Evolutionary conservation across 1,139 yeast genomes (phyloP).

Genomic region (Candida labiduridarum): DNA sequence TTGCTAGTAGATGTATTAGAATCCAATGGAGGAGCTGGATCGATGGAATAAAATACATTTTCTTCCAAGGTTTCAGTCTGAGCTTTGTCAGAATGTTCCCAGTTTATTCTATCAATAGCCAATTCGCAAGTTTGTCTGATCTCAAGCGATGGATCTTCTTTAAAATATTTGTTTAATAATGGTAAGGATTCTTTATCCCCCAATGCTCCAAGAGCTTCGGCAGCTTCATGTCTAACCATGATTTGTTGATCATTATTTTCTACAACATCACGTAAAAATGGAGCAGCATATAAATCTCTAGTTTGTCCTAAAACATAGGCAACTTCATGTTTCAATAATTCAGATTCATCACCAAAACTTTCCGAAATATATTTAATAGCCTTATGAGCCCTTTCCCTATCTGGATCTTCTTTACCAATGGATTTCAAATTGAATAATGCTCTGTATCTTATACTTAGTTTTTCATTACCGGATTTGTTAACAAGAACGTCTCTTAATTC

Average conservation of each 20-base stretch:
- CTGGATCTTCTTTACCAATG: constrained; percentile 63
- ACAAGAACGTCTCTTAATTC: constrained; percentile 69
- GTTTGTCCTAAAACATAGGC: constrained; percentile 99
- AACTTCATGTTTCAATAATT: constrained; percentile 93
- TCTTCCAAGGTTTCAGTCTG: constrained; percentile 68
- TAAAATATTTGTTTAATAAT: constrained; percentile 61
- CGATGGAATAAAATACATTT: constrained; percentile 83
- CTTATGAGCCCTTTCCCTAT: constrained; percentile 49
- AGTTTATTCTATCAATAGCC: constrained; percentile 90
- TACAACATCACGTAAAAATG: constrained; percentile 73
- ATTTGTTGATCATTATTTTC: constrained; percentile 70
- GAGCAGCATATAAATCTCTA: constrained; percentile 76
- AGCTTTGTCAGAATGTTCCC: constrained; percentile 77
- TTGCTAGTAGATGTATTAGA: constrained; percentile 50
- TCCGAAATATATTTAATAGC: constrained; percentile 89
- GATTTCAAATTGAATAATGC: constrained; percentile 90
- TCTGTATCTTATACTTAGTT: constrained; percentile 85
- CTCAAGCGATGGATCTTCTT: constrained; percentile 79
- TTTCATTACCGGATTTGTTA: constrained; percentile 65
- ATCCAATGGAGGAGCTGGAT: constrained; percentile 97
- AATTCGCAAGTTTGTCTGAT: constrained; percentile 97
- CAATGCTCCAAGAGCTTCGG: constrained; percentile 96
- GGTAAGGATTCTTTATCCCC: constrained; percentile 80
- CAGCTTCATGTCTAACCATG: constrained; percentile 99
- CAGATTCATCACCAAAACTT: constrained; percentile 80